Conservation (phyloP, 1,284 basidiomycete genomes). For the Nidula niveotomentosa region DNA sequence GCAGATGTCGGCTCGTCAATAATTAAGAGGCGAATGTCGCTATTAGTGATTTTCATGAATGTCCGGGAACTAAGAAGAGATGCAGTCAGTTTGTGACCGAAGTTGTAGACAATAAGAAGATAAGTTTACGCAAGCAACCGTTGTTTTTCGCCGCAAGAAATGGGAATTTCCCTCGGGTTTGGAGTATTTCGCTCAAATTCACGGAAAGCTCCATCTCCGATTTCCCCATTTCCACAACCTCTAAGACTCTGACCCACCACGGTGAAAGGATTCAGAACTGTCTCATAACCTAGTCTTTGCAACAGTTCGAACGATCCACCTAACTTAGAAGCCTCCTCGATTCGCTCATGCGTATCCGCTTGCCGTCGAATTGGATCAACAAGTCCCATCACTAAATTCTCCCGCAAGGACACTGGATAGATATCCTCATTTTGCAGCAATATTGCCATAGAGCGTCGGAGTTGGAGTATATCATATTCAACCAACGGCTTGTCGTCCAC, state of each 20-base stretch:
- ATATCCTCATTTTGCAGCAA: conserved; percentile 37
- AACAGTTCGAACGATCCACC: conserved; percentile 36
- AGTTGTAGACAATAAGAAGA: no score
- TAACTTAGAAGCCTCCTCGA: conserved; percentile 31
- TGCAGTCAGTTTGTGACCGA: no score
- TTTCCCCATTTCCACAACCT: conserved; percentile 17
- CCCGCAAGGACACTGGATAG: conserved; percentile 38
- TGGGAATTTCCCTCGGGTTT: conserved; percentile 4
- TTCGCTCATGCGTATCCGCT: conserved; percentile 8
- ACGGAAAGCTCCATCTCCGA: conserved; percentile 17
- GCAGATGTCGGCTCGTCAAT: conserved; percentile 39
- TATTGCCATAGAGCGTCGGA: conserved; percentile 34
- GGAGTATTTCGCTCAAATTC: conserved; percentile 16
- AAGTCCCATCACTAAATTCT: conserved; percentile 39
- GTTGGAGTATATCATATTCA: conserved; percentile 20
- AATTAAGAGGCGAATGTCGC: conserved; percentile 29
- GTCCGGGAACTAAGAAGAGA: conserved; percentile 27
- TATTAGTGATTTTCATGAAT: conserved; percentile 32
- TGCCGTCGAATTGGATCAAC: conserved; percentile 3
- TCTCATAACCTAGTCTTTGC: conserved; percentile 28
- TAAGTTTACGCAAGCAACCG: conserved; percentile 40
- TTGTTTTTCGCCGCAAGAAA: conserved; percentile 38
- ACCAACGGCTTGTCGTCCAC: conserved; percentile 32
- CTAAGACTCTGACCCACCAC: conserved; percentile 19
- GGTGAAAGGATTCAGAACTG: conserved; percentile 29